Evolutionary conservation across 441 rosid genomes (phyloP).

Genomic region (Syzygium malaccense): DNA sequence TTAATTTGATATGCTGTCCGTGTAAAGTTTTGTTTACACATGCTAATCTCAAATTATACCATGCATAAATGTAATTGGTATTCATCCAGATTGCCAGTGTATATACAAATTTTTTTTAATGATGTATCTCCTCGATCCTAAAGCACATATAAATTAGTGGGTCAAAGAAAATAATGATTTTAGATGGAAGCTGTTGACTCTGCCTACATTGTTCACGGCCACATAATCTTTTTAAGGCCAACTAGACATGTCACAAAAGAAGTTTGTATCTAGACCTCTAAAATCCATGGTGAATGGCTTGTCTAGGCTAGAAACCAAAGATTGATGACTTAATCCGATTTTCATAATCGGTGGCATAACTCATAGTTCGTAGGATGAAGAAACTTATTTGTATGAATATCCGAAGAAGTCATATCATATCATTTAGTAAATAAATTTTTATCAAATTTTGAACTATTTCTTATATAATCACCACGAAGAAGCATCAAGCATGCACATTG

Average conservation of each 20-base stretch:
- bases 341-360: neutral
- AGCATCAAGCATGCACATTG: neutral
- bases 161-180: neutral
- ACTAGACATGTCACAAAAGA: neutral
- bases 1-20: too few relatives aligned
- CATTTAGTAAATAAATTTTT: neutral
- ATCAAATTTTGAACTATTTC: neutral
- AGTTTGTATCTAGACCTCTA: neutral
- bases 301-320: neutral
- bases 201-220: neutral
- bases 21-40: too few relatives aligned
- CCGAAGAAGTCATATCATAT: neutral
- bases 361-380: neutral
- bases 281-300: neutral
- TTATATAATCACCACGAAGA: neutral
- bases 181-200: neutral
- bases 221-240: neutral
- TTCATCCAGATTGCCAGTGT: too few relatives aligned
- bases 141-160: neutral
- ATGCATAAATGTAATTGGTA: too few relatives aligned
- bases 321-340: neutral
- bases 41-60: too few relatives aligned
- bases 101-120: neutral
- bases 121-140: neutral
- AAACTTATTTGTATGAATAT: neutral